A percentile compares a stretch with the other conserved stretches of the same genome.
Evolutionary conservation across 2,329 filamentous ascomycete genomes (phyloP).

Genomic region (Pyricularia sp.): DNA sequence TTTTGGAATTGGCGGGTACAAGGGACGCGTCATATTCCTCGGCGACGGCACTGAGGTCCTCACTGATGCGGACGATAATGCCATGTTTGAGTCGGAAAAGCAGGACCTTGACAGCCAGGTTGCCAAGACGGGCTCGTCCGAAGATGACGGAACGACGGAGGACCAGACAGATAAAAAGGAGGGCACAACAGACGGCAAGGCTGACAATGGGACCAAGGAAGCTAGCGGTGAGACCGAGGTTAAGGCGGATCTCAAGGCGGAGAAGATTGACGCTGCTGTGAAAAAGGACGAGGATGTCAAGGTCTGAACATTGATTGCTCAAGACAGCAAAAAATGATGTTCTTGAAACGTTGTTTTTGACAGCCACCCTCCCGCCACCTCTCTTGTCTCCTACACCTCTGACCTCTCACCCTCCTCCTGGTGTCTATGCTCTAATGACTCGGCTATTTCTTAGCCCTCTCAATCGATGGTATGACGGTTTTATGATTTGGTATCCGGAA

Average conservation of each 20-base stretch:
- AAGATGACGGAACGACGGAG: constrained; percentile 7
- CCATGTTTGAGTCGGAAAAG: constrained; percentile 87
- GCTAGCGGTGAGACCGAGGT: not conserved
- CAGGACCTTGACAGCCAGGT: constrained; percentile 81
- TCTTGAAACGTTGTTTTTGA: not conserved
- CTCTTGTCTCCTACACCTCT: not conserved
- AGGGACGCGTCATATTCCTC: constrained; percentile 85
- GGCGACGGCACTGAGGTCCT: constrained; percentile 91
- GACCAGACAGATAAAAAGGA: constrained; percentile 3
- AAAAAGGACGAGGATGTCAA: constrained; percentile 1
- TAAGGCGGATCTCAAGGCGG: not conserved
- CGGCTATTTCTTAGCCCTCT: not conserved
- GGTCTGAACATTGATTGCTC: not conserved
- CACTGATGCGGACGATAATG: constrained; percentile 67
- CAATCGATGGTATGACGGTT: not conserved
- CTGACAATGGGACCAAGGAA: not conserved
- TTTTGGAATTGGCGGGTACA: constrained; percentile 61
- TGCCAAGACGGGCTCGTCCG: constrained; percentile 44
- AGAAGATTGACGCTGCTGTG: constrained; percentile 3
- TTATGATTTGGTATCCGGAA: constrained; percentile 1
- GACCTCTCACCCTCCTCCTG: not conserved
- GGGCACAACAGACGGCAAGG: not conserved
- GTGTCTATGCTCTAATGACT: not conserved
- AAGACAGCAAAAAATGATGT: not conserved
- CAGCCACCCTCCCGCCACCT: not conserved